phyloP scores from a whole-genome alignment of 2,329 filamentous ascomycete species.

The Aureobasidium sp. region DNA sequence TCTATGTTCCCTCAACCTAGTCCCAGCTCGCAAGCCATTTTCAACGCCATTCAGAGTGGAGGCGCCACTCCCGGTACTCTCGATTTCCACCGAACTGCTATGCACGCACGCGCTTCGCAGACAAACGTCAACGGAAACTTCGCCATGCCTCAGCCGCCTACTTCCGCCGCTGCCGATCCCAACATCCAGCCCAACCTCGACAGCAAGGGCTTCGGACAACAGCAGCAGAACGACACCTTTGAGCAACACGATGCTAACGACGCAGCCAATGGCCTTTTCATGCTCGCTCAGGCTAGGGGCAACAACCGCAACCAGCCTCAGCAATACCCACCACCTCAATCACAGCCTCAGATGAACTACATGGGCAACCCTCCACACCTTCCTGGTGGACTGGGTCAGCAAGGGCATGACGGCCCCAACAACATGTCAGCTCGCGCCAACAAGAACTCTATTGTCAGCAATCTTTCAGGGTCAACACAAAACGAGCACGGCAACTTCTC shows the following conservation, averaged over 20 bases:
- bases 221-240: conserved; percentile 53
- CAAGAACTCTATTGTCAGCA: conserved; percentile 51
- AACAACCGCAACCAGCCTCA: conserved; percentile 44
- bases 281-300: conserved; percentile 67
- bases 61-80: conserved; percentile 82
- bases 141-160: conserved; percentile 31
- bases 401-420: conserved; percentile 19
- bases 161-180: conserved; percentile 35
- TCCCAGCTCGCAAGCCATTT: conserved; percentile 75
- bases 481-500: conserved; percentile 55
- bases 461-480: conserved; percentile 42
- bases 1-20: conserved; percentile 95
- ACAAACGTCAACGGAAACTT: conserved; percentile 30
- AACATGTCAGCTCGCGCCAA: conserved; percentile 30
- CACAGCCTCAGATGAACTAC: conserved; percentile 30
- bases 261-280: conserved; percentile 86
- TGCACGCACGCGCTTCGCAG: conserved; percentile 63
- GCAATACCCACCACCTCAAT: conserved; percentile 36
- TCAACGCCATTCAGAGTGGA: conserved; percentile 69
- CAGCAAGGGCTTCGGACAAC: conserved; percentile 20
- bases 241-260: conserved; percentile 86
- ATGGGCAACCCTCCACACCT: conserved; percentile 35
- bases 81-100: conserved; percentile 89
- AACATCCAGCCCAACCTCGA: conserved; percentile 28
- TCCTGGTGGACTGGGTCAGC: conserved; percentile 34